Percentiles rank a stretch among this genome's conserved stretches.
phyloP scores from a whole-genome alignment of 805 yeast genomes.

The Pichia exigua region DNA sequence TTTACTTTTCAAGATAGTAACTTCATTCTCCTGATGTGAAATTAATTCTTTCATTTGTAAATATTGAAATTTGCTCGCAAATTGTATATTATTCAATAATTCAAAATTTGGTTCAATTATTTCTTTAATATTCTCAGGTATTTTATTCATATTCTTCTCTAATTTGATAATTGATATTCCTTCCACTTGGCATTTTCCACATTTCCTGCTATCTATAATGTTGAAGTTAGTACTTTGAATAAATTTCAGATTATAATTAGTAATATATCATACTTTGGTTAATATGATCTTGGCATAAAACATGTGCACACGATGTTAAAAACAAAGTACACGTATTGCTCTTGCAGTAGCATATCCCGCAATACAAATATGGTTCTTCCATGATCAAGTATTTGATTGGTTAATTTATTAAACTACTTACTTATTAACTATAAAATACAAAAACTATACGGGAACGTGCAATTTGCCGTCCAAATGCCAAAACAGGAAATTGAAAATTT shows the following conservation, averaged over 20 bases:
- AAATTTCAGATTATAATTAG: too few relatives aligned
- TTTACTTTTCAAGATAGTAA: neutral
- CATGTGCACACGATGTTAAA: slow-evolving; percentile 8
- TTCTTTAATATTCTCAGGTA: neutral
- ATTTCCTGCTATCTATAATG: neutral
- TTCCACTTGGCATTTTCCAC: slow-evolving; percentile 1
- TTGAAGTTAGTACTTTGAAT: neutral
- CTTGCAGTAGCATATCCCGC: slow-evolving; percentile 2
- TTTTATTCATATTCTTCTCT: neutral
- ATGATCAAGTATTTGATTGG: neutral
- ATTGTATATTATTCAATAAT: slow-evolving; percentile 1
- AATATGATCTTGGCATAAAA: slow-evolving; percentile 3
- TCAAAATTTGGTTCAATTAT: slow-evolving; percentile 4
- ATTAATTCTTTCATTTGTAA: neutral
- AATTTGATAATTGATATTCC: slow-evolving; percentile 1
- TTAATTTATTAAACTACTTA: neutral
- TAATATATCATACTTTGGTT: neutral
- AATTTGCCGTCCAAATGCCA: neutral
- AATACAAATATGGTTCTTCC: slow-evolving; percentile 5
- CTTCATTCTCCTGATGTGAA: neutral
- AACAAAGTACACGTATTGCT: neutral
- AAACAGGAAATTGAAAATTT: neutral
- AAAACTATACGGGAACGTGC: neutral
- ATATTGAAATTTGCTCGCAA: slow-evolving; percentile 3
- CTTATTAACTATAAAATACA: too few relatives aligned